These are phyloP conservation scores for Straminergon stramineum DNA, from an alignment of 225 moss, liverwort and hornwort genomes.

Conservation along the genomic window DNA sequence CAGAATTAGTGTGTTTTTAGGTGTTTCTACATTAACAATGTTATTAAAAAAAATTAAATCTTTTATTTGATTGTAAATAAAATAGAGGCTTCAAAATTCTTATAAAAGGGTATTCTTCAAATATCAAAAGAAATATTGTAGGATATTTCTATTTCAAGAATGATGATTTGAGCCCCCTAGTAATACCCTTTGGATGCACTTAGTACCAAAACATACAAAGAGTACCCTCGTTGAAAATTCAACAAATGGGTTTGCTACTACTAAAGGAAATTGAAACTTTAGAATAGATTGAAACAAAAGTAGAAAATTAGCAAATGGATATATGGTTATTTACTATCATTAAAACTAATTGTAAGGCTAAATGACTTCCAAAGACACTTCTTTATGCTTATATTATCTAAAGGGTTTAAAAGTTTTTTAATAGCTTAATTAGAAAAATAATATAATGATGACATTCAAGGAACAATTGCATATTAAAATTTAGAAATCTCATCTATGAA, in stretches of 20 bases:
- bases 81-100: not conserved
- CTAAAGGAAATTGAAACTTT: not conserved
- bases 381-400: not conserved
- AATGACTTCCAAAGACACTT: not conserved
- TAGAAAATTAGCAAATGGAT: not conserved
- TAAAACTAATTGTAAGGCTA: not conserved
- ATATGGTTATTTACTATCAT: not conserved
- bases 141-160: not conserved
- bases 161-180: not conserved
- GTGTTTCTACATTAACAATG: accelerated
- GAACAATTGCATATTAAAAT: not conserved
- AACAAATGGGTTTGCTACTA: not conserved
- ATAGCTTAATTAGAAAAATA: too few species aligned
- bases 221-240: accelerated
- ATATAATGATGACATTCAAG: not conserved
- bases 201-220: not conserved
- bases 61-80: not conserved
- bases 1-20: not conserved
- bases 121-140: not conserved
- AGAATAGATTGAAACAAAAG: not conserved
- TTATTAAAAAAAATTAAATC: not conserved
- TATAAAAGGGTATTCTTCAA: not conserved
- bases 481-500: not conserved
- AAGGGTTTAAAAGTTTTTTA: not conserved
- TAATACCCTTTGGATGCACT: accelerated